A percentile compares a stretch with the other conserved stretches of the same genome.
phyloP scores from a whole-genome alignment of 2,329 filamentous ascomycete species.

The Pseudocercospora eumusae region DNA sequence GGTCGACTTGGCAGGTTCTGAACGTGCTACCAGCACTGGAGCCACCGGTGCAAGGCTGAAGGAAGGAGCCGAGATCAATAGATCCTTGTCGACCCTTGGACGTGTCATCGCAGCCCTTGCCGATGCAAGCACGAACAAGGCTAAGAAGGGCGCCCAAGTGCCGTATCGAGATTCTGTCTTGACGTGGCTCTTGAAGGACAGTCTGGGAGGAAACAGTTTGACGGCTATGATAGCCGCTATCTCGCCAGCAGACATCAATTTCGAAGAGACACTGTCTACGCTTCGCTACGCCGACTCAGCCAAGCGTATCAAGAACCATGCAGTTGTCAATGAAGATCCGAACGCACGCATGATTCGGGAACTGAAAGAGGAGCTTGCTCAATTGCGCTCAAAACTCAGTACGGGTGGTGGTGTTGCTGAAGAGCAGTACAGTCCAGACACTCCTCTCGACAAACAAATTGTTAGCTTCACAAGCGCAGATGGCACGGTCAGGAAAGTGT shows the following conservation, averaged over 20 bases:
- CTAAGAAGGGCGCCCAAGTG: constrained; percentile 78
- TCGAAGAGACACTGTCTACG: constrained; percentile 94
- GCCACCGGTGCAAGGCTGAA: constrained; percentile 93
- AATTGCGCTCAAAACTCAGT: constrained; percentile 79
- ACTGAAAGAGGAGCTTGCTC: constrained; percentile 87
- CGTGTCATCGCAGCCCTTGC: constrained; percentile 96
- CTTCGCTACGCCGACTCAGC: constrained; percentile 95
- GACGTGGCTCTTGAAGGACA: constrained; percentile 97
- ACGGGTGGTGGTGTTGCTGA: constrained; percentile 56
- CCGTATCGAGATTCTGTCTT: constrained; percentile 96
- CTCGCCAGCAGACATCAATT: constrained; percentile 97
- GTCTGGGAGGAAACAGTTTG: constrained; percentile 96
- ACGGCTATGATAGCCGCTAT: constrained; percentile 99
- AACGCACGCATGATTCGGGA: constrained; percentile 99
- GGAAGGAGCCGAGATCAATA: constrained; percentile 97
- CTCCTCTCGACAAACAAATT: constrained; percentile 91
- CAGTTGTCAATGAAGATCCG: constrained; percentile 97
- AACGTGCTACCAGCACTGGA: constrained; percentile 94
- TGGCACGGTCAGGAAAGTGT: constrained; percentile 88
- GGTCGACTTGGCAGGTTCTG: constrained; percentile 95
- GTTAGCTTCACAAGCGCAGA: constrained; percentile 88
- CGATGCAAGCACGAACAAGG: constrained; percentile 81
- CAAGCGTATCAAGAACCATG: constrained; percentile 99
- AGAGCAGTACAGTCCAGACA: constrained; percentile 87
- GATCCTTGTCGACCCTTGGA: constrained; percentile 91